phyloP scores from a whole-genome alignment of 805 yeast species.

The Starmera dryadoides region DNA sequence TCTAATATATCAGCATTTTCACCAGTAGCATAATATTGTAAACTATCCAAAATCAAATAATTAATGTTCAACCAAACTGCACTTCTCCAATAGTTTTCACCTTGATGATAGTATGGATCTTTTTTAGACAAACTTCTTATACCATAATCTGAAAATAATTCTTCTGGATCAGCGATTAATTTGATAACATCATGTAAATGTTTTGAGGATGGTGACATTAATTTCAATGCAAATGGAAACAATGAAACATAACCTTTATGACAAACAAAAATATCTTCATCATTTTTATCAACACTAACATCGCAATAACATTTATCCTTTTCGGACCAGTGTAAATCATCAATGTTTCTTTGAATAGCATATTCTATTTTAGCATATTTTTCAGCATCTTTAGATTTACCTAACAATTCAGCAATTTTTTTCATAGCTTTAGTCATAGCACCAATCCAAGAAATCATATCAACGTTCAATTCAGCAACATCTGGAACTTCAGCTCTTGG shows the following conservation, averaged over 20 bases:
- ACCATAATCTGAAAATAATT: conserved; percentile 75
- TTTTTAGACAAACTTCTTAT: conserved; percentile 69
- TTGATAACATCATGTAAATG: conserved; percentile 47
- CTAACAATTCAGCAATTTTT: conserved; percentile 59
- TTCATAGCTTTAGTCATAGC: conserved; percentile 82
- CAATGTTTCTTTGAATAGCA: conserved; percentile 57
- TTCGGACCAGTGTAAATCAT: conserved; percentile 75
- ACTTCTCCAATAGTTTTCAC: conserved; percentile 94
- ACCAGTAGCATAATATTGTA: conserved; percentile 44
- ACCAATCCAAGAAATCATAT: conserved; percentile 88
- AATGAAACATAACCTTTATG: conserved; percentile 84
- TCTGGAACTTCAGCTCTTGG: conserved; percentile 82
- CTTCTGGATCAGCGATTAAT: conserved; percentile 58
- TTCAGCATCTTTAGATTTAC: conserved; percentile 48
- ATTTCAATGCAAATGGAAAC: conserved; percentile 74
- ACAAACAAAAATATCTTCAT: conserved; percentile 68
- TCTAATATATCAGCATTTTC: conserved; percentile 19
- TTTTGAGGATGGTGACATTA: conserved; percentile 43
- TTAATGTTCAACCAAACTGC: conserved; percentile 92
- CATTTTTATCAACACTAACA: conserved; percentile 65
- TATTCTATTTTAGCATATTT: conserved; percentile 45
- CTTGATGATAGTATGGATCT: conserved; percentile 61
- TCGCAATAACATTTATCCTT: conserved; percentile 71
- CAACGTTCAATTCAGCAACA: conserved; percentile 85
- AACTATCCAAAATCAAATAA: conserved; percentile 68